Conservation (phyloP, 257 asterid genomes). For the Apocynum venetum region DNA sequence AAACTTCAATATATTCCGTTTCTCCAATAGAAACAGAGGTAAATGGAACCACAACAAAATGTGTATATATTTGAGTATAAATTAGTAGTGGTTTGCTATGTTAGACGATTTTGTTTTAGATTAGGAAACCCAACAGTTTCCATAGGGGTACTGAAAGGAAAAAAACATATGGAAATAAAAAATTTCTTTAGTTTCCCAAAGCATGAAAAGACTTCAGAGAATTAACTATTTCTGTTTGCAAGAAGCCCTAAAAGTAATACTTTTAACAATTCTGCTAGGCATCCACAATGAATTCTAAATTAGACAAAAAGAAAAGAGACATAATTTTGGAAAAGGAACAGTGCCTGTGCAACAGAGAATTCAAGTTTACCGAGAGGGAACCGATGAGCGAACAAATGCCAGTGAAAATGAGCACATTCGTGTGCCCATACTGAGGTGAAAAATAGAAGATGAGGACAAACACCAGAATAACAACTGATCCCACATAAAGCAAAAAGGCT, state of each 20-base stretch:
- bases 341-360: background rate
- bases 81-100: background rate
- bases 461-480: slow-evolving; percentile 72
- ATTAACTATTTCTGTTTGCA: background rate
- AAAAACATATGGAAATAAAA: too few relatives aligned
- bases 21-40: background rate
- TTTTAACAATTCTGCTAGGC: background rate
- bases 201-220: background rate
- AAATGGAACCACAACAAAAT: background rate
- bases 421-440: slow-evolving; percentile 74
- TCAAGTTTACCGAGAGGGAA: slow-evolving; percentile 72
- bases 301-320: background rate
- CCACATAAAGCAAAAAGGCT: slow-evolving; percentile 76
- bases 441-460: slow-evolving; percentile 71
- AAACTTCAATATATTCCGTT: background rate
- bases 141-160: background rate
- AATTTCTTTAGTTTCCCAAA: background rate
- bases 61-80: background rate
- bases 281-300: background rate
- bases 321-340: slow-evolving; percentile 14
- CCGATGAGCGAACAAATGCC: slow-evolving; percentile 90
- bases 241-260: background rate
- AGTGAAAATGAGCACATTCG: slow-evolving; percentile 66
- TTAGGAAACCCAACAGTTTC: background rate
- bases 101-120: background rate